Percentiles rank a stretch among this genome's conserved stretches.
Evolutionary conservation across 2,329 filamentous ascomycete genomes (phyloP).

Genomic region (Orbilia oligospora): DNA sequence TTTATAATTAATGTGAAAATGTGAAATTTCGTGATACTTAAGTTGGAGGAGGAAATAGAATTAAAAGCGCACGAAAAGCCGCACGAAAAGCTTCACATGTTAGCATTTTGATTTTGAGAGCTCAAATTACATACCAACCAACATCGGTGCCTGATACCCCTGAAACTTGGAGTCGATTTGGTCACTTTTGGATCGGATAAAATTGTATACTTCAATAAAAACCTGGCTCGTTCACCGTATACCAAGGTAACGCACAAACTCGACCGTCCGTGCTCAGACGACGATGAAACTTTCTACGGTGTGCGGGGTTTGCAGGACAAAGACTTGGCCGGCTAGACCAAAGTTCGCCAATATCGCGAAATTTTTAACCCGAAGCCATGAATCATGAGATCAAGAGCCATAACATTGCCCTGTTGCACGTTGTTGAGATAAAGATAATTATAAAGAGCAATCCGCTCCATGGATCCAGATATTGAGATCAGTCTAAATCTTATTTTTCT

Average conservation of each 20-base stretch:
- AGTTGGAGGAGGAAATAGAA: not conserved
- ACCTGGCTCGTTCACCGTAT: constrained; percentile 16
- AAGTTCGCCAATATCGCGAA: constrained; percentile 15
- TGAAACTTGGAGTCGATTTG: constrained; percentile 34
- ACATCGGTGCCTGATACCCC: constrained; percentile 34
- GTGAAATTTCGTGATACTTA: constrained; percentile 5
- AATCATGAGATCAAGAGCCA: not conserved
- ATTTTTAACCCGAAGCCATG: constrained; percentile 18
- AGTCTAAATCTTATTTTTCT: constrained; percentile 7
- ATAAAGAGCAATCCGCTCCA: constrained; percentile 23
- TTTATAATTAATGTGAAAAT: not conserved
- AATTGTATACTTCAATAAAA: constrained; percentile 23
- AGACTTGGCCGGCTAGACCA: constrained; percentile 21
- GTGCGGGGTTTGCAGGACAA: constrained; percentile 37
- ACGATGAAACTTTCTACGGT: constrained; percentile 43
- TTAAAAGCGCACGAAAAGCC: not conserved
- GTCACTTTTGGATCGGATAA: not conserved
- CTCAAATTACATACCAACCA: constrained; percentile 13
- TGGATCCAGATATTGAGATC: not conserved
- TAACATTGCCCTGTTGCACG: not conserved
- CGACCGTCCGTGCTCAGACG: constrained; percentile 42
- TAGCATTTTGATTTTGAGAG: not conserved
- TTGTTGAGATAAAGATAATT: constrained; percentile 5
- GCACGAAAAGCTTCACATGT: not conserved
- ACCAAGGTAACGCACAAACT: constrained; percentile 27